Base-by-base conservation (phyloP, 805 yeast species). In the Wickerhamomyces chaumierensis region DNA sequence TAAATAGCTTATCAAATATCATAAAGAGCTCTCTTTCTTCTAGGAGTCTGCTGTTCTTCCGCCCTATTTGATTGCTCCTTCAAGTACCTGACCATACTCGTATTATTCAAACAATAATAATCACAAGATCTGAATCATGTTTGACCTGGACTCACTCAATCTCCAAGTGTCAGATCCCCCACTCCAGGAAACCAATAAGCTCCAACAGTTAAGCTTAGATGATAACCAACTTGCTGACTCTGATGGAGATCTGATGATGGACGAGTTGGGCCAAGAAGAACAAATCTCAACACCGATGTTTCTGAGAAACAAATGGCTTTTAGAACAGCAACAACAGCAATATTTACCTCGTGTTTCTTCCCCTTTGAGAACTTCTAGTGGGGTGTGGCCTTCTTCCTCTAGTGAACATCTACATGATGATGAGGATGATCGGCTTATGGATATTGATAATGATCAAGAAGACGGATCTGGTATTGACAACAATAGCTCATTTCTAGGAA, bases 381-480 rank as follows among this genome's bases (percentile, higher is more conserved):
- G 12, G 29, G 12, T 25, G 14, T 11, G 29, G 29, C n/a, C n/a
- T 25, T 9, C 29, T 7, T 25, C 29, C 14, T 25, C 29, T 25
- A 13, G 14, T 25, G 29, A 25, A 13, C 11, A 7, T 21, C 25
- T 21, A 7, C 9, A 21, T 7, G 25, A 21, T 7, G 25, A 21
- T 7, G 29, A 25, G 12, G 29, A 25, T 11, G 29, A 21, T 21
- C 9, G n/a, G n/a, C n/a, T 21, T 6, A 21, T 21, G 23, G 23
- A 21, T 34, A 4, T 1, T 32, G 14, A 40, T 21, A 14, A 16
- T 13, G 18, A 31, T 15, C 41, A 38, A 14, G 41, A 43, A 16
- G 38, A 21, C 8, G 46, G 37, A 18, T 18, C 40, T 7, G 16
- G 27, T n/a, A 38, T 41, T 41, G 40, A 37, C 16, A 44, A 40